Evolutionary conservation across 2,329 filamentous ascomycete species (phyloP), one percentile per base, ranked within the genome.

Genomic region (Botrytis squamosa): DNA sequence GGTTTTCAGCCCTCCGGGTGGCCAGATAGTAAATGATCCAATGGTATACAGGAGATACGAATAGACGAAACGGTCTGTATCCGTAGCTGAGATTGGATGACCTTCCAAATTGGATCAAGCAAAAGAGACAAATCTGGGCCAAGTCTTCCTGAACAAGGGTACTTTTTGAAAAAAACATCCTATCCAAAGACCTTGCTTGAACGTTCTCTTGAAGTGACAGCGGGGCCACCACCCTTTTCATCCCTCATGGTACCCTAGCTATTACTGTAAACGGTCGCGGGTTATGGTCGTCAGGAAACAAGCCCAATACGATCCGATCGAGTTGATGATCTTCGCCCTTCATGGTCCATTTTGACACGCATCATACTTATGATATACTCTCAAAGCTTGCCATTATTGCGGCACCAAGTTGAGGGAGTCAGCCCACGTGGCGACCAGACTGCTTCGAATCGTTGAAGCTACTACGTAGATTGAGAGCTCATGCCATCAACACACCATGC

Each of bases 401-500:
- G 71, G 71, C 65, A 73, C 63, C 64, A 69, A 38, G 62, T 25
- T 38, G 66, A 52, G 40, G 70, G 72, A 69, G 71, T 73, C 71
- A 59, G 74, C 76, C 72, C 73, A 74, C 74, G 72, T 74, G 75
- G 69, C 71, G 36, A 67, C 70, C 71, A 59, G 71, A 57, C 71
- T 62, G 74, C 59, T 55, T 66, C 57, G 52, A 73, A 68, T 65
- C 71, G 63, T 70, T 63, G 38, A 60, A 71, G 60, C 60, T 71
- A n/a, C 60, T 42, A 40, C 20, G 14, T 40, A 57, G 46, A 65
- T 52, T 33, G 46, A 66, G 65, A 71, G 60, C 70, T 57, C 70
- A 71, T 71, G 70, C 63, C 55, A n/a, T 71, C 62, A 70, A 62
- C 70, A 65, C 74, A 75, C 72, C 60, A 81, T 81, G 79, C 77